Evolutionary conservation across 768 basidiomycete genomes (phyloP).

Genomic region (Calvatia gigantea): DNA sequence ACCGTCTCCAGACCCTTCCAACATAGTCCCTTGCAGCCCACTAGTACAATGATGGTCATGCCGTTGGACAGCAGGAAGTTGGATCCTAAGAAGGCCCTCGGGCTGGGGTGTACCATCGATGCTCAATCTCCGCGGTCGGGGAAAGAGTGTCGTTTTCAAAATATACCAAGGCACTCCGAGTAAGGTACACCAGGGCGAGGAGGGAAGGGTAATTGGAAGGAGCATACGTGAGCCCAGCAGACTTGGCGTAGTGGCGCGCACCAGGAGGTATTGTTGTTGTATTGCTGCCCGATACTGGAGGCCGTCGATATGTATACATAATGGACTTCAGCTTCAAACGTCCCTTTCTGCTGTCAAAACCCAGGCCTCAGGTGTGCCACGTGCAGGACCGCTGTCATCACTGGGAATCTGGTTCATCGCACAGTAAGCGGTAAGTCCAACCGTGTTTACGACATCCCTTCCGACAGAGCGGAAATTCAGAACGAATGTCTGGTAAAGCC

Average conservation of each 20-base stretch:
- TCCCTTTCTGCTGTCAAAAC: no score
- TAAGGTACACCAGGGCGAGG: no score
- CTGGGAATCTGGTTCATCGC: no score
- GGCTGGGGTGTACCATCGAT: conserved; percentile 1
- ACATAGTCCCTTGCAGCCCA: not conserved
- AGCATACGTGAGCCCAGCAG: not conserved
- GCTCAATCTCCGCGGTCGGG: not conserved
- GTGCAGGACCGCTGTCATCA: no score
- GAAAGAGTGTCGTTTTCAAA: not conserved
- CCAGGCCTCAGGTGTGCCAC: no score
- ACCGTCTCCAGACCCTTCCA: not conserved
- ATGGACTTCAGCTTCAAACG: no score
- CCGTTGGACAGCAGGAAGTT: not conserved
- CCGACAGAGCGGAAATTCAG: no score
- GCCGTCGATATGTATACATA: not conserved
- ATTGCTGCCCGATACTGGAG: not conserved
- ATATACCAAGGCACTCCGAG: not conserved
- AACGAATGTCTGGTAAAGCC: not conserved
- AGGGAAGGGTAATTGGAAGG: not conserved
- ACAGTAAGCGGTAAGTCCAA: no score
- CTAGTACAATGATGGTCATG: not conserved
- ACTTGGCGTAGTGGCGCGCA: not conserved
- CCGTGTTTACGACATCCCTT: no score
- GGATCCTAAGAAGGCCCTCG: not conserved
- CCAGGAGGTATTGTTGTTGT: not conserved